Evolutionary conservation across 169 alveolate genomes (phyloP), one percentile per base, ranked within the genome.

Genomic region (Plasmodium cynomolgi): DNA sequence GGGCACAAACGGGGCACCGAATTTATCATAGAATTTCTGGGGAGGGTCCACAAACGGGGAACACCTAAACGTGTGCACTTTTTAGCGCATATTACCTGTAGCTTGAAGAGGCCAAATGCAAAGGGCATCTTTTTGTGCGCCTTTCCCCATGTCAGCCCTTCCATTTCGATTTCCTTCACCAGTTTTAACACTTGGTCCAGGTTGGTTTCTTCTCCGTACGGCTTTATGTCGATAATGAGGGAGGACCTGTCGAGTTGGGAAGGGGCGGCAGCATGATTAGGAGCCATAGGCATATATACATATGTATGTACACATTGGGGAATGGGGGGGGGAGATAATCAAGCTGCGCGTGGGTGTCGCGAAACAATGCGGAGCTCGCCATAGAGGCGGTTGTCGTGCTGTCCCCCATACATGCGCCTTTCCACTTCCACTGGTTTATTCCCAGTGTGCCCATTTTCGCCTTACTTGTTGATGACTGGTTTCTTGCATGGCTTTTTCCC

Each of bases 131-230:
- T 97, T 81, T 97, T 96, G 83, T 95, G 93, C 37, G 97, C 97
- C 71, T 94, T 97, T 17, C 98, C 98, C 98, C 98, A 97, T 9
- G 97, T 95, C 58, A 97, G 92, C 20, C 98, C 98, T 29, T 97
- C 98, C 81, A 97, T 92, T 77, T 95, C 84, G 72, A 97, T 93
- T 73, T 83, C 84, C 95, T 96, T 96, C 41, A 97, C 98, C 56
- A 93, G 86, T 33, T 95, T 91, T 84, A 93, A 50, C n/a, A 97
- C 97, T 54, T 96, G 96, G 81, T 97, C 98, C 81, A 97, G 85
- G 77, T 97, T 93, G 11, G 97, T 96, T 34, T 97, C 97, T 50
- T 94, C 96, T 31, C 97, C 96, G 50, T 96, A 96, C 68, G 98
- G 98, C 82, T 97, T 97, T 77, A 97, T 95, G 62, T 97, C 98